Percentiles rank a stretch among this genome's conserved stretches.
Evolutionary conservation across 306 rosid genomes (phyloP).

Genomic region (Dryas octopetala): DNA sequence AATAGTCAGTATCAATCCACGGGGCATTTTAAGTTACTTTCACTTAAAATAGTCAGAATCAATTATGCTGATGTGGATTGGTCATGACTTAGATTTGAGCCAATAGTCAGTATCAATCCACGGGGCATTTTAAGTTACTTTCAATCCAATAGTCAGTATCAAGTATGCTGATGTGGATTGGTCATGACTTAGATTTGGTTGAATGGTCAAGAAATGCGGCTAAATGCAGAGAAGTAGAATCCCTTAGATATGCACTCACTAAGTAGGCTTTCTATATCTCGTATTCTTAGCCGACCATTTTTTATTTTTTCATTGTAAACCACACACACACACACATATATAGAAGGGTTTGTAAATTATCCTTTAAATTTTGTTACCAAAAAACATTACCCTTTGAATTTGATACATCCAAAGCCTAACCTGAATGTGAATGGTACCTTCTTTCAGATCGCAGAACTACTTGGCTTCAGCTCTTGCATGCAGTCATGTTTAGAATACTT

Average conservation of each 20-base stretch:
- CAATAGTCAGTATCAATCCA: not conserved
- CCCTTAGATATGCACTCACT: not conserved
- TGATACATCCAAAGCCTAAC: not conserved
- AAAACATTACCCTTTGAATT: too few relatives aligned
- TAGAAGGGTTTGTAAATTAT: not conserved
- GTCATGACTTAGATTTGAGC: not conserved
- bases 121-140: not conserved
- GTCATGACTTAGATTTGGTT: not conserved
- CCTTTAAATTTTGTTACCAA: too few relatives aligned
- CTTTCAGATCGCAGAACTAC: slow-evolving; percentile 77
- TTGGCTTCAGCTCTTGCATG: slow-evolving; percentile 77
- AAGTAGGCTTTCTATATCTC: not conserved
- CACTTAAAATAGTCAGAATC: not conserved
- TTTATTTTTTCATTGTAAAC: not conserved
- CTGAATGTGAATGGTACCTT: slow-evolving; percentile 24
- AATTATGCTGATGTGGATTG: not conserved
- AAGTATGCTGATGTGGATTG: not conserved
- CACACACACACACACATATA: not conserved
- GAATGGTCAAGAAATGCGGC: not conserved
- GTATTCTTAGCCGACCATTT: not conserved
- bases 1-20: not conserved
- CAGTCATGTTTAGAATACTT: slow-evolving; percentile 82
- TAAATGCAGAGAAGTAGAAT: not conserved
- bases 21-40: not conserved
- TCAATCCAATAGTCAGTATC: not conserved